phyloP scores from a whole-genome alignment of 495 filamentous ascomycete genomes.

The Hypoxylon fuscum region DNA sequence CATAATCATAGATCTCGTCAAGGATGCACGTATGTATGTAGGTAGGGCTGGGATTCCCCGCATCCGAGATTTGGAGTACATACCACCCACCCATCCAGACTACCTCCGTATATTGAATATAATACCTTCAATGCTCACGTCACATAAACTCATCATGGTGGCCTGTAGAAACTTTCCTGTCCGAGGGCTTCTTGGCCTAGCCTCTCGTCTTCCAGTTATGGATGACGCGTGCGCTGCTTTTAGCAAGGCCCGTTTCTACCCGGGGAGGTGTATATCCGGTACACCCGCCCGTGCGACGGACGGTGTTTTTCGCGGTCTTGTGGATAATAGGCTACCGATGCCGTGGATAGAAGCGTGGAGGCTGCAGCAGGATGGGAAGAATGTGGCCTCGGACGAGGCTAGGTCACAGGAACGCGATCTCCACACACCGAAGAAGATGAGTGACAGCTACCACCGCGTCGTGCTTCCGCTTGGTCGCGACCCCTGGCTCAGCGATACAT shows the following conservation, averaged over 20 bases:
- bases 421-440: conserved; percentile 54
- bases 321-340: conserved; percentile 20
- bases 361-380: conserved; percentile 37
- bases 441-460: conserved; percentile 51
- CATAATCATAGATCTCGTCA: too few species aligned
- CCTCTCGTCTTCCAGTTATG: too few species aligned
- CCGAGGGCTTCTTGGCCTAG: too few species aligned
- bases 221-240: too few species aligned
- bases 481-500: conserved; percentile 53
- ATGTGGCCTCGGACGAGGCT: conserved; percentile 17
- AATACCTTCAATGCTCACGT: too few species aligned
- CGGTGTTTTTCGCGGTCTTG: conserved; percentile 29
- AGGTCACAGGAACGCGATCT: conserved; percentile 38
- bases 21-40: background rate
- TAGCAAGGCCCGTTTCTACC: background rate
- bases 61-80: background rate
- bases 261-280: conserved; percentile 13
- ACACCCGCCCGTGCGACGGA: conserved; percentile 23
- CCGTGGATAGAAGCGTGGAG: conserved; percentile 46
- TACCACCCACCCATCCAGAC: too few species aligned
- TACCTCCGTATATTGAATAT: too few species aligned
- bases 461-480: conserved; percentile 54
- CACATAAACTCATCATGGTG: too few species aligned
- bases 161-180: background rate
- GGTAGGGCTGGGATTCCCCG: background rate